These are phyloP conservation scores for Halophytophthora batemanensis DNA, from an alignment of 352 stramenopile species.

Conservation along the genomic window DNA sequence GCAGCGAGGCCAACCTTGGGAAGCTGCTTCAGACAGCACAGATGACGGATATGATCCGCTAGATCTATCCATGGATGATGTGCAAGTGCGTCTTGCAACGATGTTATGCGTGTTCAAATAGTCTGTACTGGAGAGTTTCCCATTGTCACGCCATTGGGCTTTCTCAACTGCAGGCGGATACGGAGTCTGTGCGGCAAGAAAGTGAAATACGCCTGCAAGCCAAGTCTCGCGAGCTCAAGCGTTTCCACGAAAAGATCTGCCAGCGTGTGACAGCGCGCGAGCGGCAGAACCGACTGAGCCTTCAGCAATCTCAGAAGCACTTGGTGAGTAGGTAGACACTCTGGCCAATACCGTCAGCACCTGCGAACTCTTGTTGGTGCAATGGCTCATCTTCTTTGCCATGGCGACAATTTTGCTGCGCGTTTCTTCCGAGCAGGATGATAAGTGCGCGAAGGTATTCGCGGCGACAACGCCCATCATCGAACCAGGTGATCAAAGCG, in stretches of 20 bases:
- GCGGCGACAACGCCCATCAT: constrained; percentile 13
- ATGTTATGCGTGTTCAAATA: neutral
- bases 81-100: constrained; percentile 9
- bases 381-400: neutral
- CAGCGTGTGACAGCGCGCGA: constrained; percentile 46
- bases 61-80: constrained; percentile 11
- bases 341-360: too few relatives aligned
- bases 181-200: constrained; percentile 31
- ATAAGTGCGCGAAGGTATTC: constrained; percentile 37
- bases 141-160: too few relatives aligned
- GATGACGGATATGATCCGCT: constrained; percentile 4
- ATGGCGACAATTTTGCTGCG: too few relatives aligned
- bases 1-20: neutral
- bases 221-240: constrained; percentile 42
- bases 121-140: too few relatives aligned
- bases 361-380: neutral
- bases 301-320: constrained; percentile 18
- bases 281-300: constrained; percentile 30
- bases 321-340: constrained; percentile 12
- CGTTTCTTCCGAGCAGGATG: constrained; percentile 26
- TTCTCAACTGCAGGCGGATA: constrained; percentile 28
- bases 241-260: constrained; percentile 65
- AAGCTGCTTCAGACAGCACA: neutral
- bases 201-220: constrained; percentile 26
- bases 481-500: neutral